A percentile compares a stretch with the other conserved stretches of the same genome.
Evolutionary conservation across 768 basidiomycete species (phyloP).

Genomic region (Chalciporus chontae): DNA sequence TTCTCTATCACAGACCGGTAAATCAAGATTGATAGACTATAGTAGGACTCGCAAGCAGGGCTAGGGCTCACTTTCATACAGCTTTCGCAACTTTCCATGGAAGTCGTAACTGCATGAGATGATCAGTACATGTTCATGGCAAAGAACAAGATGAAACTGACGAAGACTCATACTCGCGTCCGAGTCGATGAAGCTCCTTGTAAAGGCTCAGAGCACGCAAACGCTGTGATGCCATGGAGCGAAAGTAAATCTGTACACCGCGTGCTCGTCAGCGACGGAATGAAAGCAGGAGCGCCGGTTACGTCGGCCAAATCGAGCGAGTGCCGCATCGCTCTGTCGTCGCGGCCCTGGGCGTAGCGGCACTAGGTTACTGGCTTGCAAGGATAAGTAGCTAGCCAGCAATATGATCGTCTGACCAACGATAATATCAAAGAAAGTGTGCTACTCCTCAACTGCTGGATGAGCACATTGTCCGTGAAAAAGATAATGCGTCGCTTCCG

Average conservation of each 20-base stretch:
- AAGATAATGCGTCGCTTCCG: too few species aligned
- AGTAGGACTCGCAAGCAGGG: neutral
- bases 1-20: conserved; percentile 48
- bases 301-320: too few species aligned
- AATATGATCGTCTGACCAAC: too few species aligned
- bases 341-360: too few species aligned
- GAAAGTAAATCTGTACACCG: neutral
- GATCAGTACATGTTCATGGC: conserved; percentile 6
- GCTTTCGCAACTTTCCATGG: conserved; percentile 60
- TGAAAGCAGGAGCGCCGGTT: too few species aligned
- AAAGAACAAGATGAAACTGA: conserved; percentile 37
- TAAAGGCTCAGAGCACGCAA: conserved; percentile 69
- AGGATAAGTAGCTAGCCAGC: too few species aligned
- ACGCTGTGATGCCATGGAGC: conserved; percentile 49
- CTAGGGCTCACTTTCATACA: conserved; percentile 65
- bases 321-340: too few species aligned
- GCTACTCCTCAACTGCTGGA: too few species aligned
- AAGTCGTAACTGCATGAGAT: conserved; percentile 62
- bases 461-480: too few species aligned
- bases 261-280: too few species aligned
- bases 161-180: conserved; percentile 81
- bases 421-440: too few species aligned
- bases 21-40: neutral
- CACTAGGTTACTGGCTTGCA: too few species aligned
- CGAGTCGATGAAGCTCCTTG: conserved; percentile 78